Percentiles rank a stretch among this genome's conserved stretches.
These are phyloP conservation scores for Komagataella populi DNA, from an alignment of 805 yeast genomes.

Conservation along the genomic window DNA sequence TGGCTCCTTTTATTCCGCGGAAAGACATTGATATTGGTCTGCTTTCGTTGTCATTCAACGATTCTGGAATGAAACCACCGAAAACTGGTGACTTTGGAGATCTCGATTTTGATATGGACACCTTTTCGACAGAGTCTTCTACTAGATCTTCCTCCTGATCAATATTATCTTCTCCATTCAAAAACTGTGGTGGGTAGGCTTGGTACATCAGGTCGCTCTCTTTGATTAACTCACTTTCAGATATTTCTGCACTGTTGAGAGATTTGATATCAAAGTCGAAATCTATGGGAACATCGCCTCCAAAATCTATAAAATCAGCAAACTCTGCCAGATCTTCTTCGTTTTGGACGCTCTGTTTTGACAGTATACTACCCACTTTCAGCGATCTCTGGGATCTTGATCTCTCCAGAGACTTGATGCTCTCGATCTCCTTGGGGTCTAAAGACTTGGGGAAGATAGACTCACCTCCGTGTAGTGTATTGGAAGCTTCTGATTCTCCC, in stretches of 20 bases:
- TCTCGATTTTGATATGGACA: background rate
- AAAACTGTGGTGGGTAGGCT: background rate
- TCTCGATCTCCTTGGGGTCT: slow-evolving; percentile 55
- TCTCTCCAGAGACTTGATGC: slow-evolving; percentile 61
- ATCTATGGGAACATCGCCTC: slow-evolving; percentile 16
- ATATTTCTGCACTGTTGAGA: background rate
- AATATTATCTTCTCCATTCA: background rate
- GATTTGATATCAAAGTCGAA: background rate
- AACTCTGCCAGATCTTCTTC: slow-evolving; percentile 29
- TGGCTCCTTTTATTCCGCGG: slow-evolving; percentile 48
- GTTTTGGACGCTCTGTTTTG: slow-evolving; percentile 16
- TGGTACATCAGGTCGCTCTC: background rate
- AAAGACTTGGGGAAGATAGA: slow-evolving; percentile 61
- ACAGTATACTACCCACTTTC: slow-evolving; percentile 15
- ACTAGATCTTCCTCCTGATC: background rate
- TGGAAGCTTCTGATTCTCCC: background rate
- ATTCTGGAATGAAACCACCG: background rate
- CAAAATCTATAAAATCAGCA: slow-evolving; percentile 31
- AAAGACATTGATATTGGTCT: slow-evolving; percentile 30
- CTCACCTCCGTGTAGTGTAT: slow-evolving; percentile 29
- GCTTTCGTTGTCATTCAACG: background rate
- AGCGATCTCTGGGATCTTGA: slow-evolving; percentile 44
- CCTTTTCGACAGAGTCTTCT: slow-evolving; percentile 1
- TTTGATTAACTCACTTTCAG: background rate
- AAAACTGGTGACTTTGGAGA: background rate